These are phyloP conservation scores for Guillardia theta DNA, from an alignment of 78 protist genomes.

Conservation along the genomic window DNA sequence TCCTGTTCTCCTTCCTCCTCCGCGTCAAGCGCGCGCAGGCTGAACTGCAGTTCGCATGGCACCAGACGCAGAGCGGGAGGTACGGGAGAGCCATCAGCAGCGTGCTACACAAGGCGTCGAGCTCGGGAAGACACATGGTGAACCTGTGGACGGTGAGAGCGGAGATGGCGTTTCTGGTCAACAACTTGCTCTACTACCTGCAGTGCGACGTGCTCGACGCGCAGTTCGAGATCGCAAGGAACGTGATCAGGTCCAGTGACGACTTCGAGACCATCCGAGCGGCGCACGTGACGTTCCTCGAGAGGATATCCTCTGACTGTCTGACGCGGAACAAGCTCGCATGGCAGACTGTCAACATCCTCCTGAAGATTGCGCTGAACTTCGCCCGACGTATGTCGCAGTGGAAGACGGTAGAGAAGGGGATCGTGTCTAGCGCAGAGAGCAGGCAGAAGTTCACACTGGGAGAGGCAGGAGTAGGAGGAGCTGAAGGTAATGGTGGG, in stretches of 20 bases:
- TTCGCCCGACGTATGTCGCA: background rate
- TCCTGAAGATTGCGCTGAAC: background rate
- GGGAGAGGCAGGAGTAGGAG: background rate
- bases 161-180: constrained; percentile 1
- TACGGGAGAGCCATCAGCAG: background rate
- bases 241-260: background rate
- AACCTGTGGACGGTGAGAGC: background rate
- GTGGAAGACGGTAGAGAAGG: background rate
- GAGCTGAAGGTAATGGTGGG: background rate
- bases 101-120: background rate
- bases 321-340: background rate
- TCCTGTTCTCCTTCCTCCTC: background rate
- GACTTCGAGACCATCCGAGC: background rate
- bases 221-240: background rate
- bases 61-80: constrained; percentile 15
- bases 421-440: background rate
- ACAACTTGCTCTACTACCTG: background rate
- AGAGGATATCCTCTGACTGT: background rate
- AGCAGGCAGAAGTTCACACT: background rate
- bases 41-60: background rate
- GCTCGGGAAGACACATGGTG: background rate
- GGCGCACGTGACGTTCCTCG: background rate
- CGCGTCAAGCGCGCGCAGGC: constrained; percentile 7
- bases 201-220: constrained; percentile 36
- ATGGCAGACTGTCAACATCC: background rate